These are phyloP conservation scores for Epichloe glyceriae DNA, from an alignment of 2,329 filamentous ascomycete species.

Conservation along the genomic window DNA sequence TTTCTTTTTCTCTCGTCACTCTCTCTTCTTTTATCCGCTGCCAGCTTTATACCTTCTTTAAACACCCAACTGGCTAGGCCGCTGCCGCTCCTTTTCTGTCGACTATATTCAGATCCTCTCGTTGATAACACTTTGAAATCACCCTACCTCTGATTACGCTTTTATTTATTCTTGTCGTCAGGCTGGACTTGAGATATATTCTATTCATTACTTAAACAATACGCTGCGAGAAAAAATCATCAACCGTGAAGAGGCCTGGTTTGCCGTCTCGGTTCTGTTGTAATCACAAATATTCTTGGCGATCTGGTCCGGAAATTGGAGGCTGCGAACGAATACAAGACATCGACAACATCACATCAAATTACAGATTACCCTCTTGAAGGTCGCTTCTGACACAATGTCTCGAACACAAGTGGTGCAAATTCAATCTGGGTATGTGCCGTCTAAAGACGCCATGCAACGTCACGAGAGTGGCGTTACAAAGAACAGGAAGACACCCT, in stretches of 20 bases:
- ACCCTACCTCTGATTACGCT: not conserved
- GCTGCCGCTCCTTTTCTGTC: conserved; percentile 36
- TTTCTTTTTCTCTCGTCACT: conserved; percentile 11
- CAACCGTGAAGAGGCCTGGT: conserved; percentile 12
- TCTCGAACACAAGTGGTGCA: conserved; percentile 36
- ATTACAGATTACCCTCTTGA: no score
- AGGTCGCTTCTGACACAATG: conserved; percentile 21
- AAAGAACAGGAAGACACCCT: conserved; percentile 54
- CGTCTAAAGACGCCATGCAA: conserved; percentile 40
- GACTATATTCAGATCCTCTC: not conserved
- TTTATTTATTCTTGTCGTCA: not conserved
- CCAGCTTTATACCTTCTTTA: conserved; percentile 19
- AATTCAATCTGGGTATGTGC: conserved; percentile 32
- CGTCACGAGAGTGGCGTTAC: conserved; percentile 46
- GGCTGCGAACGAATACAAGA: not conserved
- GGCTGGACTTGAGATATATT: conserved; percentile 1
- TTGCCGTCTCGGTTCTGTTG: conserved; percentile 7
- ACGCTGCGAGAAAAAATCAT: conserved; percentile 1
- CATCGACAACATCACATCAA: no score
- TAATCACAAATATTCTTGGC: not conserved
- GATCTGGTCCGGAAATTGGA: not conserved
- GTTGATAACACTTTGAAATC: not conserved
- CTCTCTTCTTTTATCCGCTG: conserved; percentile 15
- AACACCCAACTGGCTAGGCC: conserved; percentile 45
- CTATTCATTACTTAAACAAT: not conserved